phyloP scores from a whole-genome alignment of 1,284 basidiomycete species.

The Leccinum cinnamomeum region DNA sequence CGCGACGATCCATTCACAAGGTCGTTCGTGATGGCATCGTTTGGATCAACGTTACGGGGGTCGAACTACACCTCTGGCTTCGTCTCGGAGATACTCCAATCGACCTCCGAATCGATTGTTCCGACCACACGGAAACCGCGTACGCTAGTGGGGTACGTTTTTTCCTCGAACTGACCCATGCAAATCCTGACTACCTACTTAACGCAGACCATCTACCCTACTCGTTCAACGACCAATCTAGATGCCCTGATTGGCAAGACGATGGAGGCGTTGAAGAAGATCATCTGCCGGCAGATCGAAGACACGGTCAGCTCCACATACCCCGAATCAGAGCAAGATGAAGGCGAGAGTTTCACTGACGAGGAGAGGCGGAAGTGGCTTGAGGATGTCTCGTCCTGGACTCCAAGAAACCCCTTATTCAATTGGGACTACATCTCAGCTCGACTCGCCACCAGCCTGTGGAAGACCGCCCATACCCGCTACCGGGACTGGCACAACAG shows the following conservation, averaged over 20 bases:
- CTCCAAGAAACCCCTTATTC: no score
- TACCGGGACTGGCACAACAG: background rate
- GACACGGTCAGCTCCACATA: no score
- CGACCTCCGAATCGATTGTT: background rate
- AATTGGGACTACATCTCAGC: background rate
- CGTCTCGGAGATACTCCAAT: background rate
- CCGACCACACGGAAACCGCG: background rate
- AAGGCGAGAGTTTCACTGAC: no score
- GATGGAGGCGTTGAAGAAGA: no score
- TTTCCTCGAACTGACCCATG: background rate
- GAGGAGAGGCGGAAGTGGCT: no score
- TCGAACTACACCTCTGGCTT: background rate
- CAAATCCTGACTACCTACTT: background rate
- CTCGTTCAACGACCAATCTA: no score
- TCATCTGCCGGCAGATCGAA: no score
- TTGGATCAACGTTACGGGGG: background rate
- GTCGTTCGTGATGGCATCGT: background rate
- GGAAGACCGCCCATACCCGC: background rate
- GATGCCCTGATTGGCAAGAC: no score
- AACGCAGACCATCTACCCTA: background rate
- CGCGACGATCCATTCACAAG: background rate
- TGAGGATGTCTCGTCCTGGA: no score
- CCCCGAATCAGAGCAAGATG: no score
- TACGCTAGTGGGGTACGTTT: background rate
- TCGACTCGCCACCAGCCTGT: background rate